Conservation (phyloP, 1,284 basidiomycete species). For the Coniophora puteana region DNA sequence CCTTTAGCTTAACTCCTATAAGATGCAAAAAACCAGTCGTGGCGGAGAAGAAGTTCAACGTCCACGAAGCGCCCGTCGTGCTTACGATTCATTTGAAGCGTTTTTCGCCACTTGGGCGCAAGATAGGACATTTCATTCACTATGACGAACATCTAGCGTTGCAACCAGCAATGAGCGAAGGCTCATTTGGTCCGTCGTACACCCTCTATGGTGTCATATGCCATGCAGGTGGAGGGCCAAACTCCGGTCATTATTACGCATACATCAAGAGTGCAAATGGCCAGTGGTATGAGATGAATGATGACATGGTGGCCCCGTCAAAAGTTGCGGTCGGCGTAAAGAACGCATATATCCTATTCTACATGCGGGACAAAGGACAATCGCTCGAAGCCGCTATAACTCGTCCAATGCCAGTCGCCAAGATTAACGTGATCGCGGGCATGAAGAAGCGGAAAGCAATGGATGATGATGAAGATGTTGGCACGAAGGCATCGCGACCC, state of each 20-base stretch:
- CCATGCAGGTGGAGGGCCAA: slow-evolving; percentile 89
- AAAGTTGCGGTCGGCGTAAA: slow-evolving; percentile 57
- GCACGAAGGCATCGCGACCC: slow-evolving; percentile 41
- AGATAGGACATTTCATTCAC: slow-evolving; percentile 74
- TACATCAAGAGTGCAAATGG: slow-evolving; percentile 74
- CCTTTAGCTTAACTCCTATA: slow-evolving; percentile 27
- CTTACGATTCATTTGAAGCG: slow-evolving; percentile 97
- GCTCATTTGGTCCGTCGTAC: slow-evolving; percentile 75
- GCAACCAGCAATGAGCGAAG: slow-evolving; percentile 81
- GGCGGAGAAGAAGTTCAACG: slow-evolving; percentile 85
- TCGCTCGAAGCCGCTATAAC: slow-evolving; percentile 59
- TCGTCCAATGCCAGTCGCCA: slow-evolving; percentile 22
- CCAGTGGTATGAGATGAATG: slow-evolving; percentile 92
- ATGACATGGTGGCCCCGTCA: slow-evolving; percentile 66
- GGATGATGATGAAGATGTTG: slow-evolving; percentile 45
- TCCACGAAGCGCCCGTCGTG: slow-evolving; percentile 87
- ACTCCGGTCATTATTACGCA: slow-evolving; percentile 96
- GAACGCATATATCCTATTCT: slow-evolving; percentile 93
- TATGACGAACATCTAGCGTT: slow-evolving; percentile 83
- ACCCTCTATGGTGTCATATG: slow-evolving; percentile 90
- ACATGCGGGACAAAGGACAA: slow-evolving; percentile 77
- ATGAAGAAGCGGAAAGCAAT: slow-evolving; percentile 61
- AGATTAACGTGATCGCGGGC: slow-evolving; percentile 41
- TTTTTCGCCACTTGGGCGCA: slow-evolving; percentile 87
- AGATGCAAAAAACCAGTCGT: slow-evolving; percentile 87